Conservation (phyloP, 2,329 filamentous ascomycete genomes). For the Aspergillus transmontanensis region DNA sequence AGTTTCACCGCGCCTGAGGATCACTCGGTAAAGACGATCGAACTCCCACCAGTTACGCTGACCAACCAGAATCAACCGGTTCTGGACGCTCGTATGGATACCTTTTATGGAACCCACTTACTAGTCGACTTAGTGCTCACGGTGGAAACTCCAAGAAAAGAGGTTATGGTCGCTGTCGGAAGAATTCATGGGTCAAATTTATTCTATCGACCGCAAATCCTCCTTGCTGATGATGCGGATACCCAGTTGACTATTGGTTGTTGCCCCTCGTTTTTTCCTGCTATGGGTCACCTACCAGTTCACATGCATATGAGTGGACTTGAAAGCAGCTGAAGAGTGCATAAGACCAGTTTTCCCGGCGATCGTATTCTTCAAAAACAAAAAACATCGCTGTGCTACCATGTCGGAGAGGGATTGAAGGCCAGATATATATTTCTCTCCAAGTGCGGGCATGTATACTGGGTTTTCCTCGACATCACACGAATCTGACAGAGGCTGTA, state of each 20-base stretch:
- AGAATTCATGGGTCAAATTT: neutral
- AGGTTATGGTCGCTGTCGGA: neutral
- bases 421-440: neutral
- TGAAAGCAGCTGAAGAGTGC: neutral
- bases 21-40: neutral
- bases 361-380: slow-evolving; percentile 2
- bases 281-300: neutral
- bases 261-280: neutral
- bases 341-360: neutral
- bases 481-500: neutral
- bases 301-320: neutral
- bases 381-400: neutral
- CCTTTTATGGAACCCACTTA: neutral
- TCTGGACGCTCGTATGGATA: neutral
- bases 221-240: neutral
- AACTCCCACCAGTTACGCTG: neutral
- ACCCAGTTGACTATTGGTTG: neutral
- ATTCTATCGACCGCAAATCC: neutral
- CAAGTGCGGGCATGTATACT: neutral
- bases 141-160: neutral
- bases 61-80: neutral
- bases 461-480: neutral
- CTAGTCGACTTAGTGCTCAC: neutral
- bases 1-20: neutral
- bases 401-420: neutral